Conservation (phyloP, 2,329 filamentous ascomycete species). For the Fusarium ramigenum region DNA sequence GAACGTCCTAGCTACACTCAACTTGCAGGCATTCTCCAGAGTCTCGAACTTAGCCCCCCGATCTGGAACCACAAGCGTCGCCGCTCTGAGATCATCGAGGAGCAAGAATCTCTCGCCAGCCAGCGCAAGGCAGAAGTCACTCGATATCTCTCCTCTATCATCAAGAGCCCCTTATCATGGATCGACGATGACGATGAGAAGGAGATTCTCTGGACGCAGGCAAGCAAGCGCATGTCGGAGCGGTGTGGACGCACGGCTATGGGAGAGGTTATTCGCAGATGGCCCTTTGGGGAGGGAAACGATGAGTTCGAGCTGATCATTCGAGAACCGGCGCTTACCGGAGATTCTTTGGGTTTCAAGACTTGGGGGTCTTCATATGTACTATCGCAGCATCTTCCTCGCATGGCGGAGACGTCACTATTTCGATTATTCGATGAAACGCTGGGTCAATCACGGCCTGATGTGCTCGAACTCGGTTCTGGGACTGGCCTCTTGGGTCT, state of each 20-base stretch:
- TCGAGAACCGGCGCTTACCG: slow-evolving; percentile 86
- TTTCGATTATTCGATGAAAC: slow-evolving; percentile 55
- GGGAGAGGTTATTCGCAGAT: slow-evolving; percentile 64
- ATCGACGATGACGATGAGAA: slow-evolving; percentile 71
- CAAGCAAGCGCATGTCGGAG: slow-evolving; percentile 83
- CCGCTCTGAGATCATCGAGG: slow-evolving; percentile 53
- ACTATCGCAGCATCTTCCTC: slow-evolving; percentile 76
- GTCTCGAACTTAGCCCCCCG: slow-evolving; percentile 72
- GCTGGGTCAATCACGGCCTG: slow-evolving; percentile 44
- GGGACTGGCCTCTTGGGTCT: slow-evolving; percentile 93
- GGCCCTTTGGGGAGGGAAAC: slow-evolving; percentile 57
- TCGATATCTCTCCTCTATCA: slow-evolving; percentile 74
- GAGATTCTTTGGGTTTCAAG: slow-evolving; percentile 89
- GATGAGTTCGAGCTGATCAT: slow-evolving; percentile 72
- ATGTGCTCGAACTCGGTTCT: slow-evolving; percentile 81
- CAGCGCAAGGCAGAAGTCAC: slow-evolving; percentile 63
- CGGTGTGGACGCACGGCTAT: slow-evolving; percentile 78
- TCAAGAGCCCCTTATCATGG: slow-evolving; percentile 75
- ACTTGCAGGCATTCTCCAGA: slow-evolving; percentile 72
- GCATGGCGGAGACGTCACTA: slow-evolving; percentile 56
- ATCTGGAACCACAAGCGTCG: slow-evolving; percentile 68
- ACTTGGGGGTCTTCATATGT: slow-evolving; percentile 95
- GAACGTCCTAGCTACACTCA: slow-evolving; percentile 73
- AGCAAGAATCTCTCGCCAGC: slow-evolving; percentile 52
- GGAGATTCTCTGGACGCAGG: slow-evolving; percentile 79